These are phyloP conservation scores for Tilletia indica DNA, from an alignment of 1,284 basidiomycete species.

Conservation along the genomic window DNA sequence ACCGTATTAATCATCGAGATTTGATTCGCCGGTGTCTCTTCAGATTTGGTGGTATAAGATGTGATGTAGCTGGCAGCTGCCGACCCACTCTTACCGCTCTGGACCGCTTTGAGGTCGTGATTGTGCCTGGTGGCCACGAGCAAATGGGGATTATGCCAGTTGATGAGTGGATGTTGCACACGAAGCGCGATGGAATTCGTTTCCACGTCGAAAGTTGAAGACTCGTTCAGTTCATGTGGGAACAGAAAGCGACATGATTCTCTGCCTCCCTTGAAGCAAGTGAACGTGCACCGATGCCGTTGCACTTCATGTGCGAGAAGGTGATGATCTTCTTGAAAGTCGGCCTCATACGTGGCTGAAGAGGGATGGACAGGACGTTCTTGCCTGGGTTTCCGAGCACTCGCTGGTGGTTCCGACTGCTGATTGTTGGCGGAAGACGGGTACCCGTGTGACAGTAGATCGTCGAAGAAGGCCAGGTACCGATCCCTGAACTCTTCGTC, in stretches of 20 bases:
- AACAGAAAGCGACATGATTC: too few relatives aligned
- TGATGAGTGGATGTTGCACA: too few relatives aligned
- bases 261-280: too few relatives aligned
- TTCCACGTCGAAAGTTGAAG: too few relatives aligned
- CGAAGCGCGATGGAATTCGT: too few relatives aligned
- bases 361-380: not conserved
- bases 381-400: not conserved
- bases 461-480: not conserved
- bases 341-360: not conserved
- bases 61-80: conserved; percentile 1
- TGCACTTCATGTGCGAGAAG: not conserved
- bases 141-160: too few relatives aligned
- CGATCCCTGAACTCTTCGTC: not conserved
- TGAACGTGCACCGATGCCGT: not conserved
- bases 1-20: not conserved
- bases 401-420: not conserved
- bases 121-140: too few relatives aligned
- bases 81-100: too few relatives aligned
- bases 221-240: too few relatives aligned
- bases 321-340: not conserved
- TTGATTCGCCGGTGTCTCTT: not conserved
- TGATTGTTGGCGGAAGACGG: not conserved
- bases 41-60: not conserved
- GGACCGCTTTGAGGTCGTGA: too few relatives aligned
- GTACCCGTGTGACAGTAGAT: not conserved